Evolutionary conservation across 306 rosid species (phyloP).

Genomic region (Arachis stenosperma): DNA sequence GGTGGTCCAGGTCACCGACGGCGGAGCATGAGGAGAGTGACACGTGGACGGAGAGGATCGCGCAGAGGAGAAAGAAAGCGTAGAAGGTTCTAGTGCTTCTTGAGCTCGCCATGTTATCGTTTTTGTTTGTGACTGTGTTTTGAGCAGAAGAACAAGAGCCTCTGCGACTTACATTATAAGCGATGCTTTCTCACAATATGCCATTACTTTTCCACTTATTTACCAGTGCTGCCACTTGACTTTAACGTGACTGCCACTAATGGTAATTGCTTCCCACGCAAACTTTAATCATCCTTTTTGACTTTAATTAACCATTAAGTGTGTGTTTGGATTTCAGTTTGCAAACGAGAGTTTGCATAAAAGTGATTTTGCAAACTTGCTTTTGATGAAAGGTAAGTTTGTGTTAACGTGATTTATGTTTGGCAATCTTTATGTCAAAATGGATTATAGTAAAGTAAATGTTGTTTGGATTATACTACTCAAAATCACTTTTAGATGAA

Average conservation of each 20-base stretch:
- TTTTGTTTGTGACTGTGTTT: neutral
- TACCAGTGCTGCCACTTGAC: constrained; percentile 63
- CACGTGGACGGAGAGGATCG: constrained; percentile 66
- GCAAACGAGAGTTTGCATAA: too few species aligned
- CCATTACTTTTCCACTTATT: constrained; percentile 34
- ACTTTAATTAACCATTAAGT: constrained; percentile 2
- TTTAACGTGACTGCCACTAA: constrained; percentile 7
- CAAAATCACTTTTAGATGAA: too few species aligned
- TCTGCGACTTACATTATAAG: constrained; percentile 41
- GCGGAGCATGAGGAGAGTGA: constrained; percentile 46
- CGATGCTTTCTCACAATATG: constrained; percentile 14
- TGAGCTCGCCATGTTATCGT: constrained; percentile 49
- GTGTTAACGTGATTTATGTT: too few species aligned
- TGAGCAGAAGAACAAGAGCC: neutral
- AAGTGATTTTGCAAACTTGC: too few species aligned
- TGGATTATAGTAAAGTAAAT: too few species aligned
- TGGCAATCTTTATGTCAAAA: too few species aligned
- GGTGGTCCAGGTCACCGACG: constrained; percentile 41
- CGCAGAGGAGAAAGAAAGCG: constrained; percentile 38
- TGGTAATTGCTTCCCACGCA: constrained; percentile 35
- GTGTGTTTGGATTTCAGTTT: too few species aligned
- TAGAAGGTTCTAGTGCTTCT: constrained; percentile 14
- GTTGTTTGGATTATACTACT: too few species aligned
- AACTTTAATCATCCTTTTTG: constrained; percentile 38
- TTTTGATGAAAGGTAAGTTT: too few species aligned